Percentiles rank a stretch among this genome's conserved stretches.
Conservation (phyloP, 2,329 filamentous ascomycete species). For the Fusarium liriodendri region DNA sequence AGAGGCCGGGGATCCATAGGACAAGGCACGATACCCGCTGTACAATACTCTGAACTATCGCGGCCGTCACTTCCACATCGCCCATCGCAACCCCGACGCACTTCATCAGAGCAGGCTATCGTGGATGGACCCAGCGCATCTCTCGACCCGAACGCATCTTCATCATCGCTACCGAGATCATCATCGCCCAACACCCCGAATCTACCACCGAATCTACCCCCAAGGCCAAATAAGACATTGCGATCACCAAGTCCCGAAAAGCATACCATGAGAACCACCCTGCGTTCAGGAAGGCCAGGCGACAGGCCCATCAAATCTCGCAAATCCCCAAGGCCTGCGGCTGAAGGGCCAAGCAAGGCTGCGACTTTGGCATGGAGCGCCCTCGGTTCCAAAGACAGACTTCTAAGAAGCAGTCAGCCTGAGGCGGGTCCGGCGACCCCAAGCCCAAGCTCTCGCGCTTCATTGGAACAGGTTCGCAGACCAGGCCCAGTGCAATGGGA, state of each 20-base stretch:
- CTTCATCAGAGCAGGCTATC: constrained; percentile 61
- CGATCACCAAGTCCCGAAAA: constrained; percentile 70
- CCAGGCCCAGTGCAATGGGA: constrained; percentile 62
- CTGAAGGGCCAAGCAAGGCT: constrained; percentile 71
- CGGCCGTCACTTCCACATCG: constrained; percentile 71
- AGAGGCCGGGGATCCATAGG: constrained; percentile 74
- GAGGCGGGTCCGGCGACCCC: constrained; percentile 38
- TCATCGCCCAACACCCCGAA: constrained; percentile 46
- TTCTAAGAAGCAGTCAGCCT: constrained; percentile 40
- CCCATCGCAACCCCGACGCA: constrained; percentile 65
- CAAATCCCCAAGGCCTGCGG: constrained; percentile 54
- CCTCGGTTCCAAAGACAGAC: constrained; percentile 54
- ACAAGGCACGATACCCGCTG: constrained; percentile 82
- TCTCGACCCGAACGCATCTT: constrained; percentile 20
- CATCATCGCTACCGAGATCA: constrained; percentile 41
- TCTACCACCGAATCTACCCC: constrained; percentile 39
- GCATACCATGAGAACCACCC: constrained; percentile 70
- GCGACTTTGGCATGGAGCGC: constrained; percentile 72
- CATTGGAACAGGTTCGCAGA: constrained; percentile 49
- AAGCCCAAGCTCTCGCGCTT: constrained; percentile 36
- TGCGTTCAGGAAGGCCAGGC: constrained; percentile 61
- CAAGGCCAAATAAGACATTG: constrained; percentile 52
- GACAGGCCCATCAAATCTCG: constrained; percentile 57
- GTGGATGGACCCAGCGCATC: constrained; percentile 47
- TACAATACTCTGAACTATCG: constrained; percentile 85